A percentile compares a stretch with the other conserved stretches of the same genome.
phyloP scores from a whole-genome alignment of 1,284 basidiomycete species.

The Malassezia obtusa region DNA sequence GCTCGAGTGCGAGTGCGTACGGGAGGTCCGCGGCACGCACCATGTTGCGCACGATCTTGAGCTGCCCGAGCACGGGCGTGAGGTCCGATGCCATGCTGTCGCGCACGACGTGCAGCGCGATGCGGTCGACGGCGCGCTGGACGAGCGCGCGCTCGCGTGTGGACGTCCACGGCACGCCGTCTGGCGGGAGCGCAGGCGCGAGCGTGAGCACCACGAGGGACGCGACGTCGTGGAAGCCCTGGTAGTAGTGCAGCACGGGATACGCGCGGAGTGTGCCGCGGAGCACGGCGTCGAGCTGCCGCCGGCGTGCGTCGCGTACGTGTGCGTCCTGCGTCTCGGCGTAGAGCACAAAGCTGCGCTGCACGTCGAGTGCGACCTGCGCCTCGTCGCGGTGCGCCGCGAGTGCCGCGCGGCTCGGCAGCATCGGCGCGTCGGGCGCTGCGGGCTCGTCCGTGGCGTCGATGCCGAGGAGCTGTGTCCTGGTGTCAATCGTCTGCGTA shows the following conservation, averaged over 20 bases:
- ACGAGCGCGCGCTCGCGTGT: background rate
- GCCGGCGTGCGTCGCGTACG: conserved; percentile 13
- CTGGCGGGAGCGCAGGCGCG: background rate
- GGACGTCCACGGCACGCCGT: background rate
- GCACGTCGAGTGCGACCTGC: conserved; percentile 40
- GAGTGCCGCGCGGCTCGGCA: conserved; percentile 6
- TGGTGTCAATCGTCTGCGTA: background rate
- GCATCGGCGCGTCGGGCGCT: background rate
- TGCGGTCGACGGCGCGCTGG: conserved; percentile 51
- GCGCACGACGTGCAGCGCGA: conserved; percentile 70
- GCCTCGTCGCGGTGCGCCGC: conserved; percentile 26
- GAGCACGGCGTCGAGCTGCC: conserved; percentile 28
- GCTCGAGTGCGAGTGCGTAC: conserved; percentile 61
- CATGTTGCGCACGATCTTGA: conserved; percentile 63
- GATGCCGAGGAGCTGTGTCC: background rate
- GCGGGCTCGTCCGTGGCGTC: background rate
- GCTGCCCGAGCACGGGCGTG: conserved; percentile 70
- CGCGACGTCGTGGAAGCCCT: conserved; percentile 88
- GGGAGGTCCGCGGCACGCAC: conserved; percentile 61
- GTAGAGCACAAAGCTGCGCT: conserved; percentile 33
- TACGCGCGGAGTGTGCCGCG: conserved; percentile 64
- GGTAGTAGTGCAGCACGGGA: conserved; percentile 64
- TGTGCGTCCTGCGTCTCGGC: conserved; percentile 1
- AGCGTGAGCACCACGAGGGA: conserved; percentile 75
- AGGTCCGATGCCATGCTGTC: conserved; percentile 79